phyloP scores from a whole-genome alignment of 1,139 yeast species.

The Eremothecium cymbalariae region DNA sequence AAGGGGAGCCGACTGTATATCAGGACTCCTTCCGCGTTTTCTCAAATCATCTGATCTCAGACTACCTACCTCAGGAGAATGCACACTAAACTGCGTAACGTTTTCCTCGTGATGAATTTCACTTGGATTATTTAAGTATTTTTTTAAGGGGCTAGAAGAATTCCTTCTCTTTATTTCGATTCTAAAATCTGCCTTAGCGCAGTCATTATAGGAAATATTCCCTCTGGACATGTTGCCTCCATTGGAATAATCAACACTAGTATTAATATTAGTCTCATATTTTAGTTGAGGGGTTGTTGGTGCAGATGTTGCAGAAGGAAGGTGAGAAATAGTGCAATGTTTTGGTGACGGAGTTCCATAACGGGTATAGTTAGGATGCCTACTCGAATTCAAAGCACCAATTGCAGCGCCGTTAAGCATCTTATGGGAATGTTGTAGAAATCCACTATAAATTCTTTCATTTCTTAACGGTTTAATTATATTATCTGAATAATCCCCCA shows the following conservation, averaged over 20 bases:
- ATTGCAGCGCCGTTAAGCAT: slow-evolving; percentile 9
- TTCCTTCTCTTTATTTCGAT: slow-evolving; percentile 7
- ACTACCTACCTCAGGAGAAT: no score
- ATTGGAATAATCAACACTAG: slow-evolving; percentile 7
- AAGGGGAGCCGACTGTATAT: no score
- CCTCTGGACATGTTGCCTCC: slow-evolving; percentile 9
- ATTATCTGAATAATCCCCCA: slow-evolving; percentile 6
- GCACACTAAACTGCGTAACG: no score
- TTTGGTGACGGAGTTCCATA: slow-evolving; percentile 6
- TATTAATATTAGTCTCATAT: slow-evolving; percentile 7
- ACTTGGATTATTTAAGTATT: no score
- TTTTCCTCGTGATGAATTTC: no score
- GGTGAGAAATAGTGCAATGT: not conserved
- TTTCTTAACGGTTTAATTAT: slow-evolving; percentile 6
- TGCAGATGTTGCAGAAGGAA: slow-evolving; percentile 10
- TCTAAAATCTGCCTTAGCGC: not conserved
- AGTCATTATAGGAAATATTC: not conserved
- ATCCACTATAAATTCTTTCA: not conserved
- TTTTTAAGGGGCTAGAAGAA: slow-evolving; percentile 12
- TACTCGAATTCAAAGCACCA: slow-evolving; percentile 8
- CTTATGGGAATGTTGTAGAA: slow-evolving; percentile 1
- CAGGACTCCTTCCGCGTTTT: no score
- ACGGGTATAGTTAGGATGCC: slow-evolving; percentile 10
- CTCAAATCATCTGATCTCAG: no score
- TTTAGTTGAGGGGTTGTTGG: slow-evolving; percentile 12